Percentiles rank a stretch among this genome's conserved stretches.
These are phyloP conservation scores for Lippia alba DNA, from an alignment of 305 asterid genomes.

Conservation along the genomic window DNA sequence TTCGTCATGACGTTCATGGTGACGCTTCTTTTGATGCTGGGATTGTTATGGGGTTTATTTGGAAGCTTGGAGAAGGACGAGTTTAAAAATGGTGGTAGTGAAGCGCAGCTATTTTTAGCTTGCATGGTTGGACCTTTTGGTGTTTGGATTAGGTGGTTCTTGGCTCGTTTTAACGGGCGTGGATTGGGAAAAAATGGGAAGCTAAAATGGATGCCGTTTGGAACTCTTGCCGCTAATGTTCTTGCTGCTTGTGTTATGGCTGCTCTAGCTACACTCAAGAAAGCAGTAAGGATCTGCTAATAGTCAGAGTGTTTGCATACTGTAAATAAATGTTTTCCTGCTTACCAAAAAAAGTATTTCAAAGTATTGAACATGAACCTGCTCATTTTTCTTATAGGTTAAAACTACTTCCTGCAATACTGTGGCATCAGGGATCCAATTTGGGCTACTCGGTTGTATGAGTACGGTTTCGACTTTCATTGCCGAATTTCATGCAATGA, in stretches of 20 bases:
- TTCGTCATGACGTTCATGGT: conserved; percentile 41
- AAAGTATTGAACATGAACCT: too few relatives aligned
- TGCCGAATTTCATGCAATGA: conserved; percentile 86
- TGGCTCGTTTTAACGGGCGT: conserved; percentile 81
- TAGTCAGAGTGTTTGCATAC: neutral
- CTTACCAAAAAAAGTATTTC: too few relatives aligned
- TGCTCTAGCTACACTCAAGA: conserved; percentile 67
- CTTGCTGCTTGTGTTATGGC: conserved; percentile 89
- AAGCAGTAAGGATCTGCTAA: conserved; percentile 48
- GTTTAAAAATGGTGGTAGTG: conserved; percentile 50
- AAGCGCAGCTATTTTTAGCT: conserved; percentile 71
- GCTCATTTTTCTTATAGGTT: conserved; percentile 41
- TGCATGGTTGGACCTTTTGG: conserved; percentile 90
- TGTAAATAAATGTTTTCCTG: too few relatives aligned
- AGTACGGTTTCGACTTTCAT: conserved; percentile 92
- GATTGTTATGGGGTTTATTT: conserved; percentile 56
- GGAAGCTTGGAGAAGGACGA: conserved; percentile 45
- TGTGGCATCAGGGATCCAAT: conserved; percentile 63
- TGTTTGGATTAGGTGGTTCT: conserved; percentile 85
- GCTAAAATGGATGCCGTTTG: conserved; percentile 84
- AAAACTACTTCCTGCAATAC: conserved; percentile 49
- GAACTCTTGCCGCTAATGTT: conserved; percentile 90
- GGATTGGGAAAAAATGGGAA: conserved; percentile 62
- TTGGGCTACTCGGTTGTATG: conserved; percentile 85
- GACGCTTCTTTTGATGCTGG: conserved; percentile 51